Percentiles rank a stretch among this genome's conserved stretches.
phyloP scores from a whole-genome alignment of 2,329 filamentous ascomycete genomes.

The Cryphonectria japonica region DNA sequence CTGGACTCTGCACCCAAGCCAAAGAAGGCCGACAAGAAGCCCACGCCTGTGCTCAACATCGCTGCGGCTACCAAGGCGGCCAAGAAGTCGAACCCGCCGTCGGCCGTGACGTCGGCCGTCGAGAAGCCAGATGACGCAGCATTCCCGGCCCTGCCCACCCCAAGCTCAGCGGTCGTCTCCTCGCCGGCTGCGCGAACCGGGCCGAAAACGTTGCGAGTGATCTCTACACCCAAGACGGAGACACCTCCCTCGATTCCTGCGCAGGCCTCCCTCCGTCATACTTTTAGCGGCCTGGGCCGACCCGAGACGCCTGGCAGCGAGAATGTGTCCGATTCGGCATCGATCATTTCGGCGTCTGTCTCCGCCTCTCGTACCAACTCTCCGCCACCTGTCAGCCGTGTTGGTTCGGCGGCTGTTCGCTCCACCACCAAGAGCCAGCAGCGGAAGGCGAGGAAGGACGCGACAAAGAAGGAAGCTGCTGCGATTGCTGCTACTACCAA shows the following conservation, averaged over 20 bases:
- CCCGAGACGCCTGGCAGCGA: conserved; percentile 74
- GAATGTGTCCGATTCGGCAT: conserved; percentile 75
- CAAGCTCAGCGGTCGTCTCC: conserved; percentile 52
- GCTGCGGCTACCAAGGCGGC: conserved; percentile 50
- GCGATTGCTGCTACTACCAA: conserved; percentile 53
- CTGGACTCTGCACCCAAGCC: conserved; percentile 30
- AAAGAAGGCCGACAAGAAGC: conserved; percentile 40
- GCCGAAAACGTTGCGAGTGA: conserved; percentile 70
- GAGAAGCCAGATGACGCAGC: conserved; percentile 45
- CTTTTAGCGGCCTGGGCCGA: conserved; percentile 48
- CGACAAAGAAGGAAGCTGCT: conserved; percentile 65
- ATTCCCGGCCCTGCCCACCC: conserved; percentile 56
- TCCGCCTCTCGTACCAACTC: conserved; percentile 72
- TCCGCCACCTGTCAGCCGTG: conserved; percentile 62
- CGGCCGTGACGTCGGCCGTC: conserved; percentile 34
- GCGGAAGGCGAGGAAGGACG: conserved; percentile 75
- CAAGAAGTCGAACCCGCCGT: conserved; percentile 39
- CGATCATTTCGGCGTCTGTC: conserved; percentile 71
- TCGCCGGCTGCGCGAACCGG: conserved; percentile 54
- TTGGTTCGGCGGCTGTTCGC: conserved; percentile 71
- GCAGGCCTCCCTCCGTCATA: conserved; percentile 49
- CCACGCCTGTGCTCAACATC: conserved; percentile 52
- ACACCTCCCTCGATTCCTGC: conserved; percentile 44
- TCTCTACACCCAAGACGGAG: conserved; percentile 69
- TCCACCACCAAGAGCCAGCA: conserved; percentile 77